Evolutionary conservation across 1,139 yeast genomes (phyloP).

Genomic region (Diutina siamensis): DNA sequence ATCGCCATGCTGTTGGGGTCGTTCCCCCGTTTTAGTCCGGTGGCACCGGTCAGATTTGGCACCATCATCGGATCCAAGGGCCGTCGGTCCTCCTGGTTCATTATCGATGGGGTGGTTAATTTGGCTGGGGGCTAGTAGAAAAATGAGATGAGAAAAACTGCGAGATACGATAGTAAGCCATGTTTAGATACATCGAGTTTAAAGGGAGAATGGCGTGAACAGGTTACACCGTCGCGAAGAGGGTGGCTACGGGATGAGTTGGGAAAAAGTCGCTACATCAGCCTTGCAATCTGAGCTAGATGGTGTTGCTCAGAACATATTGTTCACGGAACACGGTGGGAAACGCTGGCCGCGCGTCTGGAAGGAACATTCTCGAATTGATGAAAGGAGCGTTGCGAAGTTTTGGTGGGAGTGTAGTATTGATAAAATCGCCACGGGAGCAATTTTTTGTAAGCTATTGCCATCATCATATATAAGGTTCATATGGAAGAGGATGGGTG

Average conservation of each 20-base stretch:
- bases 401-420: no score
- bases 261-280: no score
- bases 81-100: constrained; percentile 1
- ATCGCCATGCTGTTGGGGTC: not conserved
- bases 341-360: not conserved
- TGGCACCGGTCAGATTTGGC: not conserved
- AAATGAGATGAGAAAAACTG: constrained; percentile 5
- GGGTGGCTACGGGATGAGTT: no score
- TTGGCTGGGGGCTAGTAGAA: not conserved
- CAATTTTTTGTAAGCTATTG: no score
- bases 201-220: not conserved
- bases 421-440: no score
- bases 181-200: not conserved
- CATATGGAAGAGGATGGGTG: no score
- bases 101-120: not conserved
- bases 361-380: no score
- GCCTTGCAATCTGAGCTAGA: no score
- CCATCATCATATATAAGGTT: no score
- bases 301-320: no score
- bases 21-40: not conserved
- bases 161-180: not conserved
- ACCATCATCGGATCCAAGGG: not conserved
- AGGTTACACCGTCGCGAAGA: no score
- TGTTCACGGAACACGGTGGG: constrained; percentile 5
- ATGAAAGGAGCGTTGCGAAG: no score